Evolutionary conservation across 768 basidiomycete genomes (phyloP).

Genomic region (Atractiella rhizophila): DNA sequence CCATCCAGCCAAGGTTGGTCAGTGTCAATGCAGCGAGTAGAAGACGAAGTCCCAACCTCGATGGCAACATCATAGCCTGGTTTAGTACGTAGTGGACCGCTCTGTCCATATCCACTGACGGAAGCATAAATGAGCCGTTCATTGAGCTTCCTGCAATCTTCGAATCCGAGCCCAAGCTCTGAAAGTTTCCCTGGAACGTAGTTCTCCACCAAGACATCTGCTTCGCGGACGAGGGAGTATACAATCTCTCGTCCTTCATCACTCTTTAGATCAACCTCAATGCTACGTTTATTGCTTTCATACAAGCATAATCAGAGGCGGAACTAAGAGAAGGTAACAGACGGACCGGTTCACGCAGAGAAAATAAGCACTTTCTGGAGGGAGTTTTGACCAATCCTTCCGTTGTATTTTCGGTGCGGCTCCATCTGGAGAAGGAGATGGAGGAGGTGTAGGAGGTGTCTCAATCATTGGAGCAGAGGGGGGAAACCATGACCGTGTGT

Average conservation of each 20-base stretch:
- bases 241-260: slow-evolving; percentile 51
- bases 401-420: slow-evolving; percentile 31
- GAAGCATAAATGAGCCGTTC: slow-evolving; percentile 61
- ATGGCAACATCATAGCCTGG: slow-evolving; percentile 37
- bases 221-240: slow-evolving; percentile 38
- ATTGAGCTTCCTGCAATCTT: slow-evolving; percentile 53
- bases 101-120: slow-evolving; percentile 60
- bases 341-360: slow-evolving; percentile 43
- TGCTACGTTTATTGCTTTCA: slow-evolving; percentile 44
- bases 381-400: slow-evolving; percentile 28
- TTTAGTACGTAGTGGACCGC: slow-evolving; percentile 55
- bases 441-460: slow-evolving; percentile 9
- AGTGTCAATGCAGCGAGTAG: not conserved
- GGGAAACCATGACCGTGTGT: slow-evolving; percentile 35
- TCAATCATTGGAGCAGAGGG: slow-evolving; percentile 24
- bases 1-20: slow-evolving; percentile 5
- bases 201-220: slow-evolving; percentile 48
- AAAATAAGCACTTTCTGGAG: slow-evolving; percentile 82
- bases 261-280: slow-evolving; percentile 68
- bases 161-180: slow-evolving; percentile 60
- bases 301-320: not conserved
- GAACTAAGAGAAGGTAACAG: too few relatives aligned
- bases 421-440: slow-evolving; percentile 17
- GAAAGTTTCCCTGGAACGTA: slow-evolving; percentile 39
- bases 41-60: not conserved